These are phyloP conservation scores for Kondoa subrosea DNA, from an alignment of 768 basidiomycete genomes.

Conservation along the genomic window DNA sequence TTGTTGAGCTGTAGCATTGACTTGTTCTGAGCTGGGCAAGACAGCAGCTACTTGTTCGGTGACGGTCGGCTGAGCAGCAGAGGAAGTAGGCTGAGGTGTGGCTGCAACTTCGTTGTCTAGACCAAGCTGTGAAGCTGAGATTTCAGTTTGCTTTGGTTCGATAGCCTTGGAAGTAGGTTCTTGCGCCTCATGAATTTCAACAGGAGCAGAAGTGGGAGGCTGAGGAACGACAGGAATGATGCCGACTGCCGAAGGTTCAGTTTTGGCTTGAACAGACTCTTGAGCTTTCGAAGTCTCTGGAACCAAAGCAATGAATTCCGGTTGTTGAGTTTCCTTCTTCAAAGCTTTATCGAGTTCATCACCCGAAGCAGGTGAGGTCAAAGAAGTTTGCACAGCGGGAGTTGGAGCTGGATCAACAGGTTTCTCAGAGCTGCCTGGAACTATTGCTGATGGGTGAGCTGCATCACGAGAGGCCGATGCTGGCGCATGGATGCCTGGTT, in stretches of 20 bases:
- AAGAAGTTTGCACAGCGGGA: background rate
- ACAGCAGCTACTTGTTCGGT: too few relatives aligned
- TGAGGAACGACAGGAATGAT: background rate
- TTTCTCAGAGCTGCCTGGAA: background rate
- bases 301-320: background rate
- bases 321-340: background rate
- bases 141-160: background rate
- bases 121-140: too few relatives aligned
- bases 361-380: background rate
- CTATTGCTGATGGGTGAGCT: background rate
- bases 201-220: background rate
- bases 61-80: too few relatives aligned
- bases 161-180: too few relatives aligned
- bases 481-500: background rate
- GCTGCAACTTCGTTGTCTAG: too few relatives aligned
- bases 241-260: background rate
- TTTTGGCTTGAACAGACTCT: background rate
- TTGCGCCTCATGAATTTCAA: too few relatives aligned
- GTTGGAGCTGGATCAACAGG: conserved; percentile 7
- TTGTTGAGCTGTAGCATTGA: too few relatives aligned
- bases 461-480: background rate
- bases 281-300: background rate
- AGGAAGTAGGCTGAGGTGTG: too few relatives aligned
- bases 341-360: background rate
- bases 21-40: too few relatives aligned